Percentiles rank a stretch among this genome's conserved stretches.
phyloP scores from a whole-genome alignment of 805 yeast species.

The Teunomyces funiuensis region DNA sequence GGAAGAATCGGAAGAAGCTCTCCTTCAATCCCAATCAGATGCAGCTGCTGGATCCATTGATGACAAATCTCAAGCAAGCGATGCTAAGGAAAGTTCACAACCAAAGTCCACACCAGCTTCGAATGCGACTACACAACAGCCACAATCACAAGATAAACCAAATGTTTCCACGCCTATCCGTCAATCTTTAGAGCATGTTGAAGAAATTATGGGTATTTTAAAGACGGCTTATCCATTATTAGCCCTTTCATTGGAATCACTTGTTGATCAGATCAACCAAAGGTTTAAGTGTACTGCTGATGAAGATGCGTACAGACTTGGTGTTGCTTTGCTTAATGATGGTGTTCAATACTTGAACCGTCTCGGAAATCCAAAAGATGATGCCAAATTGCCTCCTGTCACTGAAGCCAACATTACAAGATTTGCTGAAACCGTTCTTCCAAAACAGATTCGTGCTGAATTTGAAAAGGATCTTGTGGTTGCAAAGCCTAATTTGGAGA shows the following conservation, averaged over 20 bases:
- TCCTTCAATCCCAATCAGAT: conserved; percentile 8
- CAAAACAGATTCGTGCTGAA: conserved; percentile 82
- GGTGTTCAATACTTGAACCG: conserved; percentile 90
- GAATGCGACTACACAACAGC: neutral
- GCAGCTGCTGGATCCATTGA: neutral
- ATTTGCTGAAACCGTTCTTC: conserved; percentile 90
- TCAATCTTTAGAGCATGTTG: conserved; percentile 92
- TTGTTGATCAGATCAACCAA: conserved; percentile 93
- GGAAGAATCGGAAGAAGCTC: conserved; percentile 7
- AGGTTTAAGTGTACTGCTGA: conserved; percentile 92
- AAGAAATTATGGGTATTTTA: conserved; percentile 88
- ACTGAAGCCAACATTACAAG: conserved; percentile 86
- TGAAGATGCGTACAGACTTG: conserved; percentile 92
- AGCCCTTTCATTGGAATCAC: conserved; percentile 88
- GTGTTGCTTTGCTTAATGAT: conserved; percentile 89
- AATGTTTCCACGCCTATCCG: conserved; percentile 27
- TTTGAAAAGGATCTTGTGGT: conserved; percentile 89
- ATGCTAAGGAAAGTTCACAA: conserved; percentile 1
- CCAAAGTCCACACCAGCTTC: neutral
- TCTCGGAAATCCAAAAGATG: conserved; percentile 81
- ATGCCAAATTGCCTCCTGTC: conserved; percentile 83
- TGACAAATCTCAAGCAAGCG: conserved; percentile 1
- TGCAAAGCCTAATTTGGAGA: conserved; percentile 84
- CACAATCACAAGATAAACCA: conserved; percentile 2
- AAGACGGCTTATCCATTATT: conserved; percentile 95